Evolutionary conservation across 2,329 filamentous ascomycete genomes (phyloP).

Genomic region (Rutstroemia sp.): DNA sequence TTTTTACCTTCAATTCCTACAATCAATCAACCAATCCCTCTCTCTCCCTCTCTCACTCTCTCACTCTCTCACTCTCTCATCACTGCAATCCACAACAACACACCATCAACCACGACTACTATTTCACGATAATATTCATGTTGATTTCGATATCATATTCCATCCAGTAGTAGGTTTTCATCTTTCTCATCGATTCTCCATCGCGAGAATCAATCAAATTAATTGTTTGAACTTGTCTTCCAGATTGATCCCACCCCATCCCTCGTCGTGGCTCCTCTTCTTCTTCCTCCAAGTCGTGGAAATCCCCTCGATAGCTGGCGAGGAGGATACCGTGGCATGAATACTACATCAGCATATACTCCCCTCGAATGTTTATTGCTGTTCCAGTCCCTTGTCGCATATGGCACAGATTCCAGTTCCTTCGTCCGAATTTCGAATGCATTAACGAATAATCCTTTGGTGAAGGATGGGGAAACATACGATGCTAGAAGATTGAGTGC

Average conservation of each 20-base stretch:
- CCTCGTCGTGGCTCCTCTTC: constrained; percentile 45
- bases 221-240: not conserved
- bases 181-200: too few species aligned
- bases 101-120: not conserved
- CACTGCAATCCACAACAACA: not conserved
- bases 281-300: constrained; percentile 44
- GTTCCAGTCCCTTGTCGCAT: constrained; percentile 68
- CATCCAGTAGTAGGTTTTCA: not conserved
- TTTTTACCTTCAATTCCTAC: too few species aligned
- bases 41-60: too few species aligned
- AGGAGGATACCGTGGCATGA: constrained; percentile 50
- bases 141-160: not conserved
- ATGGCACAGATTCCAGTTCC: constrained; percentile 64
- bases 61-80: too few species aligned
- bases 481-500: constrained; percentile 68
- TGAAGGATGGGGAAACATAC: constrained; percentile 64
- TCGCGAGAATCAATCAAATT: not conserved
- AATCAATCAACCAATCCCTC: too few species aligned
- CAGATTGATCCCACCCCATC: constrained; percentile 1
- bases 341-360: constrained; percentile 59
- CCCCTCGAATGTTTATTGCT: constrained; percentile 79
- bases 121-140: too few species aligned
- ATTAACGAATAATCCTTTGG: constrained; percentile 64
- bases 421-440: constrained; percentile 59
- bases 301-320: constrained; percentile 48